Base-by-base conservation (phyloP, 83 land plant species). In the Diphasiastrum complanatum region DNA sequence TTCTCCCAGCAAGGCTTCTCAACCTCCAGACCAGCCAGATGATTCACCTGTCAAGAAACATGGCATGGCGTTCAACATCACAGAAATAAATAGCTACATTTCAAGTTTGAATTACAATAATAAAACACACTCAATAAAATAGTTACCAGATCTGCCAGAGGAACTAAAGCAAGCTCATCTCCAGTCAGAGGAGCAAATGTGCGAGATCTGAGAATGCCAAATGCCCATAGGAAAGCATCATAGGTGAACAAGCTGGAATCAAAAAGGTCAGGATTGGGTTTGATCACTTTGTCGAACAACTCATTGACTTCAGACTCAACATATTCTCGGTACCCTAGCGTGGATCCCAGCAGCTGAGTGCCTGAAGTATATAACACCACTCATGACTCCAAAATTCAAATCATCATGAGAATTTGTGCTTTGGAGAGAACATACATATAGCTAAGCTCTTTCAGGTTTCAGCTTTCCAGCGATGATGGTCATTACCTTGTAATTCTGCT, bases 141-240 rank as follows among this genome's bases (percentile, higher is more conserved):
- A 28, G 66, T 75, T 81, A 85, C 91, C 60, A 89, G 78, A 46
- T 93, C 96, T 41, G 89, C 98, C 5, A 93, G 65, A 33, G 98
- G 98, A 34, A 93, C 73, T 33, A 92, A 62, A 38, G 81, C 88
- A n/a, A 93, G 83, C 37, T 78, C 78, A 36, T 89, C 85, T 41
- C 88, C 91, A 25, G 79, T 81, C 23, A 89, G 74, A 16, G 83
- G 88, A 27, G 92, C 69, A 75, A 93, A 93, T 60, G 92, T 76
- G 56, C 96, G 83, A 3, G 98, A 93, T 67, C 92, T 78, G 33
- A 93, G 75, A 24, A 89, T 80, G 23, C 88, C 96, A 62, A 93
- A 93, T 23, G 96, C 98, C 98, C 98, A 89, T 0, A 81, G 62
- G 70, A 93, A 89, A 25, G 85, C 86, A 20, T 81, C 83, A 23